Conservation (phyloP, 2,329 filamentous ascomycete species). For the Colletotrichum spaethianum region DNA sequence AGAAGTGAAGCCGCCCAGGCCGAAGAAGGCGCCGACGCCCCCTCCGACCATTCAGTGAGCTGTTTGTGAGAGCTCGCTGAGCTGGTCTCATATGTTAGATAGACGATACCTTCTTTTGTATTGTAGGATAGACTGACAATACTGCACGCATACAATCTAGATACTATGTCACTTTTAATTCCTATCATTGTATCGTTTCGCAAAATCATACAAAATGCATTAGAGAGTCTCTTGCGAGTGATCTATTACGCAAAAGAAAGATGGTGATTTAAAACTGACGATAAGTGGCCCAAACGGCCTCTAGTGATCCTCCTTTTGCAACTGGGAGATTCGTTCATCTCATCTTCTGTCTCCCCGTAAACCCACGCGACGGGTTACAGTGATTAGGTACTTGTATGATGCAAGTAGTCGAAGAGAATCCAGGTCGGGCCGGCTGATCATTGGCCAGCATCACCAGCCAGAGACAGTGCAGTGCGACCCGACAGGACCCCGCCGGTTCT, state of each 20-base stretch:
- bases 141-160: neutral
- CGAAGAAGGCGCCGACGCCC: conserved; percentile 27
- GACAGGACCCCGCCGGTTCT: neutral
- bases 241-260: too few relatives aligned
- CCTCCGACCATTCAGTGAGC: conserved; percentile 32
- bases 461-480: neutral
- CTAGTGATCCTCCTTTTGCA: too few relatives aligned
- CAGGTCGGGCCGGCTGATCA: neutral
- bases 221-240: neutral
- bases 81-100: neutral
- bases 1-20: conserved; percentile 1
- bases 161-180: neutral
- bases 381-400: neutral
- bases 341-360: too few relatives aligned
- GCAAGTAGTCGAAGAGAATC: neutral
- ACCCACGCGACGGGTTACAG: too few relatives aligned
- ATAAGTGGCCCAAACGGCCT: too few relatives aligned
- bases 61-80: neutral
- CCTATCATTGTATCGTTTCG: neutral
- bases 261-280: too few relatives aligned
- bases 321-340: neutral
- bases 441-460: neutral
- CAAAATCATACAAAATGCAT: neutral
- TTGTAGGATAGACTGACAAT: conserved; percentile 1
- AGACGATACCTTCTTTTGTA: neutral